phyloP scores from a whole-genome alignment of 768 basidiomycete species.

The Agaricus subrufescens region DNA sequence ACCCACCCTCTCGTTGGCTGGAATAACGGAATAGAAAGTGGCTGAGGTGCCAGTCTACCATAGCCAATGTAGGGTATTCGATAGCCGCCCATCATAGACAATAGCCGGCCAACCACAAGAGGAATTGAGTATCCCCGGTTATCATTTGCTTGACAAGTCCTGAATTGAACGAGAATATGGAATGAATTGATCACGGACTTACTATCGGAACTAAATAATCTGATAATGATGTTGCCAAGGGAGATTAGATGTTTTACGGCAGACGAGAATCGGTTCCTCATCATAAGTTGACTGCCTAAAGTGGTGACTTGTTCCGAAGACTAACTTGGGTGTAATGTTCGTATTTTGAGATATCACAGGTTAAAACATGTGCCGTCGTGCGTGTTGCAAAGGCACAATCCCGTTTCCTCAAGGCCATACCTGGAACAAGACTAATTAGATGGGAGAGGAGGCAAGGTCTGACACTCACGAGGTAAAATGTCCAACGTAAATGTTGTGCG shows the following conservation, averaged over 20 bases:
- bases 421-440: too few species aligned
- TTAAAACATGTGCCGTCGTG: too few species aligned
- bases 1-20: too few species aligned
- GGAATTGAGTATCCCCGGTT: slow-evolving; percentile 28
- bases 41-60: too few species aligned
- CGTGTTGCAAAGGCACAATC: too few species aligned
- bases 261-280: not conserved
- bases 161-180: not conserved
- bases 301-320: slow-evolving; percentile 14
- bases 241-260: too few species aligned
- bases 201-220: slow-evolving; percentile 45
- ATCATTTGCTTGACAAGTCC: not conserved
- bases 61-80: too few species aligned
- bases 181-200: slow-evolving; percentile 28
- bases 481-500: slow-evolving; percentile 58
- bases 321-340: too few species aligned
- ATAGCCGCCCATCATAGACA: not conserved
- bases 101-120: slow-evolving; percentile 45
- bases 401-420: too few species aligned
- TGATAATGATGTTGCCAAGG: slow-evolving; percentile 12
- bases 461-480: slow-evolving; percentile 35
- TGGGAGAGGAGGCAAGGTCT: not conserved
- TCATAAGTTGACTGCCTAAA: not conserved
- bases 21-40: too few species aligned
- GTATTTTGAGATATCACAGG: too few species aligned